These are phyloP conservation scores for Polyplosphaeria fusca DNA, from an alignment of 495 filamentous ascomycete species.

Conservation along the genomic window DNA sequence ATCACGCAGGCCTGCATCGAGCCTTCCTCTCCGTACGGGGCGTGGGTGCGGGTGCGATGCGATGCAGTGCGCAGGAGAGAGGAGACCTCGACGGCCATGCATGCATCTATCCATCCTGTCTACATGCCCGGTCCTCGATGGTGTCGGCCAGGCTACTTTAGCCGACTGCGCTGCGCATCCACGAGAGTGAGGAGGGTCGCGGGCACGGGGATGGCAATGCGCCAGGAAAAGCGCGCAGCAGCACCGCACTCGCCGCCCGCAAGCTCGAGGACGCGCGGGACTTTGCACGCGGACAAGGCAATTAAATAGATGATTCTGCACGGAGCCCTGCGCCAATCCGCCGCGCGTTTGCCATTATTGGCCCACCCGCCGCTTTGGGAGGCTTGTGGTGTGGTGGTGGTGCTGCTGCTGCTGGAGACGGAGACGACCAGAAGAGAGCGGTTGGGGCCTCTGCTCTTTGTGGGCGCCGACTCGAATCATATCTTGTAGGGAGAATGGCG, in stretches of 20 bases:
- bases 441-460: no score
- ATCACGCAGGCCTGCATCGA: background rate
- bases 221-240: background rate
- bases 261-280: background rate
- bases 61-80: no score
- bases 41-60: no score
- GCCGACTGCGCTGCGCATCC: background rate
- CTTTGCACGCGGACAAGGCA: background rate
- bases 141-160: background rate
- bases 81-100: no score
- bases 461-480: no score
- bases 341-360: constrained; percentile 7
- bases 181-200: constrained; percentile 4
- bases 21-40: background rate
- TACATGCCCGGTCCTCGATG: no score
- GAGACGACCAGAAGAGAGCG: constrained; percentile 6
- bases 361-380: background rate
- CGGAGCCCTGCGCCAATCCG: constrained; percentile 6
- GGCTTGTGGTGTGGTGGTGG: background rate
- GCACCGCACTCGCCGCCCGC: background rate
- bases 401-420: constrained; percentile 9
- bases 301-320: constrained; percentile 6
- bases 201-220: constrained; percentile 4
- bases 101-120: no score
- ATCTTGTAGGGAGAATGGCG: no score